These are phyloP conservation scores for Colletotrichum spaethianum DNA, from an alignment of 2,329 filamentous ascomycete genomes.

Conservation along the genomic window DNA sequence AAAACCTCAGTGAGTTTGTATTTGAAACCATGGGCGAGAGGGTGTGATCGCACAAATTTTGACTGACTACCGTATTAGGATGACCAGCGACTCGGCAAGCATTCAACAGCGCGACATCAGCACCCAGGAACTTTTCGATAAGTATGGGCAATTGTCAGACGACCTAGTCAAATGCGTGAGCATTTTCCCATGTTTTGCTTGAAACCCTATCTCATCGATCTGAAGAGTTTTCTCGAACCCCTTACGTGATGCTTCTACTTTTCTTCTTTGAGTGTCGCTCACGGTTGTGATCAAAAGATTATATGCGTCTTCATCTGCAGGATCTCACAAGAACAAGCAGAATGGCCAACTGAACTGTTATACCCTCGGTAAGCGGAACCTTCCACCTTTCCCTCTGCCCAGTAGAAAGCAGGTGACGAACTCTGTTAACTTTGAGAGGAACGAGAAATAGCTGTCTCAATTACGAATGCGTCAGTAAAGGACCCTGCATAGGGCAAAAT, in stretches of 20 bases:
- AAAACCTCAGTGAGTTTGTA: not conserved
- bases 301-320: not conserved
- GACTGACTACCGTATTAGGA: not conserved
- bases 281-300: not conserved
- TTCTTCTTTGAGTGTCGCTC: not conserved
- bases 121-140: not conserved
- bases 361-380: not conserved
- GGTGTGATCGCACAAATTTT: too few species aligned
- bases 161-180: not conserved
- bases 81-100: too few species aligned
- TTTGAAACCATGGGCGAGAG: not conserved
- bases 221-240: not conserved
- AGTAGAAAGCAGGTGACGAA: too few species aligned
- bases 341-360: not conserved
- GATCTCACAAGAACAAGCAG: not conserved
- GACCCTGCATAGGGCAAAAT: not conserved
- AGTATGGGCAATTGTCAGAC: not conserved
- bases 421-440: not conserved
- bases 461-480: not conserved
- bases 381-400: too few species aligned
- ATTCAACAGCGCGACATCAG: not conserved
- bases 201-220: not conserved
- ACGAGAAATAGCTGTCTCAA: not conserved
- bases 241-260: not conserved
- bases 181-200: too few species aligned